phyloP scores from a whole-genome alignment of 148 eudicot species.

The Chenopodium berlandieri region DNA sequence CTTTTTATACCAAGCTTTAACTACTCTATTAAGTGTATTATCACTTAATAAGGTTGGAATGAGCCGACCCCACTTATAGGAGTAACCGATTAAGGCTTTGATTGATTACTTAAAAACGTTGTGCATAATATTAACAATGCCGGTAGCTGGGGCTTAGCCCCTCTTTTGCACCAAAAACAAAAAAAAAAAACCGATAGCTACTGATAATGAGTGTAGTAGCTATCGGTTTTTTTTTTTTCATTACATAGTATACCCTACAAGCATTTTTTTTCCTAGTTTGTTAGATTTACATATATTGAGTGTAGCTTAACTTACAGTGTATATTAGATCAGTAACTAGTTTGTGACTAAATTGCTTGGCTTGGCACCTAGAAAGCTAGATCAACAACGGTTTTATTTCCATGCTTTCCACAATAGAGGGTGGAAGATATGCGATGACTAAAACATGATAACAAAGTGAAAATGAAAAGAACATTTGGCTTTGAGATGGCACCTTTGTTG shows the following conservation, averaged over 20 bases:
- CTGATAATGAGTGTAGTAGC: neutral
- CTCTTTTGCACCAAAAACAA: too few species aligned
- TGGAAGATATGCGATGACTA: neutral
- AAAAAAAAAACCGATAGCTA: too few species aligned
- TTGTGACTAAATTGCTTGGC: neutral
- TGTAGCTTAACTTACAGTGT: neutral
- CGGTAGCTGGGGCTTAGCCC: too few species aligned
- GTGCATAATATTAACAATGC: neutral
- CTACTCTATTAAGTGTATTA: too few species aligned
- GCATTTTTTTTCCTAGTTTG: too few species aligned
- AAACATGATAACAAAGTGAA: neutral
- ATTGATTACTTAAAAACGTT: neutral
- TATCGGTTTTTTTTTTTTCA: too few species aligned
- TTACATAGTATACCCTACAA: too few species aligned
- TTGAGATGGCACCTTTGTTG: neutral
- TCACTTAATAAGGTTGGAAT: too few species aligned
- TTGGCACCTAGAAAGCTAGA: neutral
- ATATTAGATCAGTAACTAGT: neutral
- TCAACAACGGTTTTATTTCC: neutral
- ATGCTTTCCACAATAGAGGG: neutral
- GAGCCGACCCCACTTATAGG: too few species aligned
- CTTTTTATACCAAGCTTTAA: too few species aligned
- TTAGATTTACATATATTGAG: neutral
- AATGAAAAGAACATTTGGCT: neutral
- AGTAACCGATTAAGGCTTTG: too few species aligned